Base-by-base conservation (phyloP, 345 rosid species). In the Heritiera littoralis region DNA sequence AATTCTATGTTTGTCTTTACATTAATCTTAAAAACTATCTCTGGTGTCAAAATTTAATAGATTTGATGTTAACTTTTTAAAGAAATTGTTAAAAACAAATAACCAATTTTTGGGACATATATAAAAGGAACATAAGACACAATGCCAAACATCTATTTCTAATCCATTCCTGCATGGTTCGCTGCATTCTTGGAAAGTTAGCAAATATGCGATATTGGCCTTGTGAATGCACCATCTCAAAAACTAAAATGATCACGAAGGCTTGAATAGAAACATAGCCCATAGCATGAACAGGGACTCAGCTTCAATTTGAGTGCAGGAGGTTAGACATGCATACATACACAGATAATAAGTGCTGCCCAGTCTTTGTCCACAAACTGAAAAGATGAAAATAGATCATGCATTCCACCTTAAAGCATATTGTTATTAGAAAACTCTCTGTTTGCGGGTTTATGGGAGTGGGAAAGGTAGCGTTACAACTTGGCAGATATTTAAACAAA, bases 121-220 rank as follows among this genome's bases (percentile, higher is more conserved):
- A 12, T 7, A 41, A 23, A 63, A 46, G 56, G 55, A 46, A 23
- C 7, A 2, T 2, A 10, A 28, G 30, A 54, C 30, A 30, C 11
- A n/a, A n/a, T 23, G 12, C 14, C 65, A 60, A 60, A 28, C 40
- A 23, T 46, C 40, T 69, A 69, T 23, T 46, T 69, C 38, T 5
- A 23, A 69, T 20, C 9, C 9, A 23, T 20, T 68, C 9, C 35
- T 6, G 5, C 5, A 6, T 10, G 38, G 9, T 12, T 69, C 10
- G 3, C 9, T 23, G 55, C 55, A 20, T 20, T 69, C n/a, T 23
- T 46, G 55, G 40, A 69, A 23, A 17, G 14, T 20, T 6, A 1
- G 73, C 55, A 69, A 20, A 45, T 68, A 18, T 45, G 72, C 54
- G 23, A 5, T 46, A 69, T 69, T 46, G 54, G 49, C 72, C 8